These are phyloP conservation scores for Orbilia javanica DNA, from an alignment of 2,329 filamentous ascomycete species.

Conservation along the genomic window DNA sequence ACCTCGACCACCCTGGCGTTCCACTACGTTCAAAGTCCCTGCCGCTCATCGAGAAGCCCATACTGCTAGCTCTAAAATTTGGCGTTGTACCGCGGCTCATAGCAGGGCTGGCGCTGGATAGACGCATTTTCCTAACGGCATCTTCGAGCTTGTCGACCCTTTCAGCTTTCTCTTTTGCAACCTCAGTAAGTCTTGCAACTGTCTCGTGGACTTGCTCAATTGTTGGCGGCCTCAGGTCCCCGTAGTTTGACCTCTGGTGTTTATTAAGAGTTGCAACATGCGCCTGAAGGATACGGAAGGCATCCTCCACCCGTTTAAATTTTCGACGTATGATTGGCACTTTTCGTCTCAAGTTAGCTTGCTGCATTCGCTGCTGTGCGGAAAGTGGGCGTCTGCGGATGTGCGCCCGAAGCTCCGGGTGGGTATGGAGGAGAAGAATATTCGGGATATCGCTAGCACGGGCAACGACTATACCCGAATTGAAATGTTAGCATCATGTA, in stretches of 20 bases:
- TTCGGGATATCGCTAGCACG: conserved; percentile 53
- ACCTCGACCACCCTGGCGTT: conserved; percentile 34
- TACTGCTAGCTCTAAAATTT: conserved; percentile 51
- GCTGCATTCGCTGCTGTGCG: conserved; percentile 54
- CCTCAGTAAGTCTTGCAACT: conserved; percentile 44
- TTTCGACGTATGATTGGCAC: conserved; percentile 47
- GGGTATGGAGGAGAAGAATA: conserved; percentile 49
- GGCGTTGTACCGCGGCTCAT: conserved; percentile 57
- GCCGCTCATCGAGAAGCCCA: conserved; percentile 38
- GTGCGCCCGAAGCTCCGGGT: conserved; percentile 45
- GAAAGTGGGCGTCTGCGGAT: conserved; percentile 45
- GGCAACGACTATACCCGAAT: conserved; percentile 26
- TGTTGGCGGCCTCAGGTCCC: conserved; percentile 50
- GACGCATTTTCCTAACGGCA: conserved; percentile 49
- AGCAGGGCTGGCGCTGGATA: conserved; percentile 47
- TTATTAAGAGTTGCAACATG: conserved; percentile 51
- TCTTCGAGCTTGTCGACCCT: conserved; percentile 49
- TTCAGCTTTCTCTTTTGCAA: conserved; percentile 51
- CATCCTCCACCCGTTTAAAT: conserved; percentile 45
- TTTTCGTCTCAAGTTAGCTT: conserved; percentile 45
- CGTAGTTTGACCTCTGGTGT: conserved; percentile 47
- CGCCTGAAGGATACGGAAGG: conserved; percentile 49
- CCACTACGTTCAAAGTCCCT: conserved; percentile 40
- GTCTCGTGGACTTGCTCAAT: conserved; percentile 54
- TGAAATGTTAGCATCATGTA: background rate